Percentiles rank a stretch among this genome's conserved stretches.
Conservation (phyloP, 495 filamentous ascomycete species). For the Neurospora hispaniola region DNA sequence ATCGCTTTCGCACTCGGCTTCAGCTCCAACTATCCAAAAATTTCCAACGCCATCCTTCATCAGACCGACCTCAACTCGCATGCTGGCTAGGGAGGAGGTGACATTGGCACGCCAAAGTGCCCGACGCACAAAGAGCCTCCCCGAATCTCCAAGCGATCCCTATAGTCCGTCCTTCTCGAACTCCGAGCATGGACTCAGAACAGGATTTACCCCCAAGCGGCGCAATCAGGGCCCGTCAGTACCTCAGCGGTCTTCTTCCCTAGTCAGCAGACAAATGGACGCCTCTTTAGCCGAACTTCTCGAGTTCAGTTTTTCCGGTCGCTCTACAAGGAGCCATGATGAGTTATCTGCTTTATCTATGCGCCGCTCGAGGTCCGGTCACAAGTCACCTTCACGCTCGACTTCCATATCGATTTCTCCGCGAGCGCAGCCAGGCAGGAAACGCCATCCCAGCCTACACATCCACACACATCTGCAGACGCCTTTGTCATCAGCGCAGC, state of each 20-base stretch:
- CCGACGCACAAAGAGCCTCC: slow-evolving; percentile 30
- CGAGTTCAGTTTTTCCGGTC: slow-evolving; percentile 13
- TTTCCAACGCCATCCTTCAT: slow-evolving; percentile 40
- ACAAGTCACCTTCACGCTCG: slow-evolving; percentile 5
- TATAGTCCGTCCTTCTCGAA: background rate
- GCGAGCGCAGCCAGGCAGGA: slow-evolving; percentile 6
- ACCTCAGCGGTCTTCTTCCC: slow-evolving; percentile 9
- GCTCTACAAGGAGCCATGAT: background rate
- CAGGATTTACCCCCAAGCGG: background rate
- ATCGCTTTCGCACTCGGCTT: background rate
- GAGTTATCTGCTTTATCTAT: background rate
- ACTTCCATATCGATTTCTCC: slow-evolving; percentile 14
- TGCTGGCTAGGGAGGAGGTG: slow-evolving; percentile 34
- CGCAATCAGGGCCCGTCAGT: slow-evolving; percentile 4
- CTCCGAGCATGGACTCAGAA: background rate
- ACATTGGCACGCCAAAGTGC: slow-evolving; percentile 7
- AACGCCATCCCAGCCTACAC: background rate
- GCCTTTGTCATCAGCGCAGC: slow-evolving; percentile 10
- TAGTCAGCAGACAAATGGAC: background rate
- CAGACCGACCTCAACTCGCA: slow-evolving; percentile 33
- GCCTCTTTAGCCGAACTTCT: slow-evolving; percentile 12
- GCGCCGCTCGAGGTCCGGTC: slow-evolving; percentile 9
- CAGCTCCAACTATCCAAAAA: slow-evolving; percentile 5
- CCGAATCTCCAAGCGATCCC: slow-evolving; percentile 19
- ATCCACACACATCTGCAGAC: background rate